Percentiles rank a stretch among this genome's conserved stretches.
These are phyloP conservation scores for Sabuloglossum arenarium DNA, from an alignment of 495 filamentous ascomycete species.

Conservation along the genomic window DNA sequence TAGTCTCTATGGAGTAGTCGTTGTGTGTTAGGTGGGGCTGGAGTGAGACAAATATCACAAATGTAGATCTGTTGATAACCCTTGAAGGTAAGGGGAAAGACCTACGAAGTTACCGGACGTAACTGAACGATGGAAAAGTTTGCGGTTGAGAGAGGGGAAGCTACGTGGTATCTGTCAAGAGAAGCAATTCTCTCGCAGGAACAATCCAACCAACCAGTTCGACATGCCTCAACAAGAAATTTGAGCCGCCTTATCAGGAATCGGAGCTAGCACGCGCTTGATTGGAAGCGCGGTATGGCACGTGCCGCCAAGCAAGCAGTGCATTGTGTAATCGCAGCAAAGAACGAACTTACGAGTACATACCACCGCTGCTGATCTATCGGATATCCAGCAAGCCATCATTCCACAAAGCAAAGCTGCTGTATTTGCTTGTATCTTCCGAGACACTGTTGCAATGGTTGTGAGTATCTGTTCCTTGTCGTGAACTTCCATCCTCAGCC, in stretches of 20 bases:
- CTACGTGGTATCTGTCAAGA: background rate
- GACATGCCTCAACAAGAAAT: background rate
- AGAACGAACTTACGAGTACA: too few relatives aligned
- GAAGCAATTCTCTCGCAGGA: background rate
- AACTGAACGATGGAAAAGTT: background rate
- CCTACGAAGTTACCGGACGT: background rate
- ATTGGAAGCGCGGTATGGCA: background rate
- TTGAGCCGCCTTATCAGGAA: background rate
- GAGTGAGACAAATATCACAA: background rate
- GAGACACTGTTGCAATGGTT: background rate
- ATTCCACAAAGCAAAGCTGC: background rate
- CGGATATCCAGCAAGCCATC: background rate
- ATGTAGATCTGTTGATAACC: background rate
- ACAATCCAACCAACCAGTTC: background rate
- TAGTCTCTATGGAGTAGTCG: background rate
- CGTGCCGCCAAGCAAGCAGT: background rate
- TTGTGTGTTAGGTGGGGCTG: background rate
- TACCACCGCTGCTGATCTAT: too few relatives aligned
- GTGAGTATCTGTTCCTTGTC: background rate
- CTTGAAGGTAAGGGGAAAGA: background rate
- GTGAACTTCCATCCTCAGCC: background rate
- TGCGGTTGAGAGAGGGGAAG: background rate
- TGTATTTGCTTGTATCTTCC: background rate
- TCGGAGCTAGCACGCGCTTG: background rate
- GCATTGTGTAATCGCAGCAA: too few relatives aligned